Base-by-base conservation (phyloP, 345 rosid species). In the Populus simonii region DNA sequence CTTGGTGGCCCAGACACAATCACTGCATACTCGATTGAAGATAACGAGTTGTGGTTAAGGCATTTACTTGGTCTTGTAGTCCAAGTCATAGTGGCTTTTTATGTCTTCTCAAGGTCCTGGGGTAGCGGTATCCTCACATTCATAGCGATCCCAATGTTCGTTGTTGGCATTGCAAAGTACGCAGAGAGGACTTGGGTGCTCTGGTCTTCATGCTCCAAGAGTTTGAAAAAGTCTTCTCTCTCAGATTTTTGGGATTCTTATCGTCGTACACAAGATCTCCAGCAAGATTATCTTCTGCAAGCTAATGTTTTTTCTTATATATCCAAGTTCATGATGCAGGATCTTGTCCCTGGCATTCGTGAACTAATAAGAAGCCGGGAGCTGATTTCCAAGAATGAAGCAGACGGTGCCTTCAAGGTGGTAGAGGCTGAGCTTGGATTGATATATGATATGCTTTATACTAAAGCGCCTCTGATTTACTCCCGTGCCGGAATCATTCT, bases 401-500 rank as follows among this genome's bases (percentile, higher is more conserved):
- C 87, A 0, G 70, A 38, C 17, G 75, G 72, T 1, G 91, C 87
- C 25, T 80, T 88, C 68, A 68, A 72, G 13, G 38, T 90, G 33
- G 71, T 85, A 2, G 90, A 85, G 73, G 81, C 72, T 20, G 90
- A 85, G 73, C 86, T 89, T 1, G 72, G 80, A 39, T 83, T 90
- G 78, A 67, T 89, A 59, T 89, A 81, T 39, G 89, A 84, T 36
- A 70, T 79, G 38, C 81, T 85, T 6, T 89, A 49, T 79, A 85
- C 92, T 0, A 89, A 89, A 74, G 82, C 83, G 1, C 35, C 61
- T 11, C 4, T 82, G 6, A 20, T 80, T 25, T 76, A 78, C 71
- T 39, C 76, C 3, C 3, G 38, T 25, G 4, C 20, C 0, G 88
- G 92, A n/a, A 27, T 74, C 59, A 0, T 61, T 62, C 76, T 77